phyloP scores from a whole-genome alignment of 1,284 basidiomycete genomes.

The Sparassis latifolia region DNA sequence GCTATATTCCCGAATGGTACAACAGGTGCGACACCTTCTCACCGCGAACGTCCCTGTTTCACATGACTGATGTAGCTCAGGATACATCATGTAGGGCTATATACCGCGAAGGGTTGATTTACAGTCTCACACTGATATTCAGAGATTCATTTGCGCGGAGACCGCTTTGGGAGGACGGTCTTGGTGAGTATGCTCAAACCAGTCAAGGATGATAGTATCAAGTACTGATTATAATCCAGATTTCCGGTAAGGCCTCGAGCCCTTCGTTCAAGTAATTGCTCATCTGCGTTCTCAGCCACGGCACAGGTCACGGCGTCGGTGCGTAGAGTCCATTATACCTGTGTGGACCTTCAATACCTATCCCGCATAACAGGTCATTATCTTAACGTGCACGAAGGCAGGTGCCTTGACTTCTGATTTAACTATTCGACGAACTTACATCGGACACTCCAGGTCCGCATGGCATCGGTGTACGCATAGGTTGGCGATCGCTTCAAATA shows the following conservation, averaged over 20 bases:
- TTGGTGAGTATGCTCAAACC: slow-evolving; percentile 43
- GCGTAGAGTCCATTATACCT: slow-evolving; percentile 6
- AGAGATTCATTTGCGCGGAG: slow-evolving; percentile 85
- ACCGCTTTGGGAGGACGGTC: slow-evolving; percentile 87
- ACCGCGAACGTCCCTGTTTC: no score
- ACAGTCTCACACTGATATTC: neutral
- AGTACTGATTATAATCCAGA: slow-evolving; percentile 14
- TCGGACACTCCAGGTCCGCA: slow-evolving; percentile 54
- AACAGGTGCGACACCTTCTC: slow-evolving; percentile 44
- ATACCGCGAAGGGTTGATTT: neutral
- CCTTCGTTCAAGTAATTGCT: no score
- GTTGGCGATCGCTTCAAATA: slow-evolving; percentile 27
- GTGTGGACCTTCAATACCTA: no score
- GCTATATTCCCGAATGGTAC: slow-evolving; percentile 86
- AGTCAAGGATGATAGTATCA: no score
- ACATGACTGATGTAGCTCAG: slow-evolving; percentile 22
- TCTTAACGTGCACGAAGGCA: slow-evolving; percentile 88
- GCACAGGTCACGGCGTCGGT: slow-evolving; percentile 90
- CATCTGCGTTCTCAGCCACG: slow-evolving; percentile 43
- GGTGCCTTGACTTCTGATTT: neutral
- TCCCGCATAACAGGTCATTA: slow-evolving; percentile 48
- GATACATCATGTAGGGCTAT: slow-evolving; percentile 37
- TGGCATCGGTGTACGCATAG: slow-evolving; percentile 76
- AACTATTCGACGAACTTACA: neutral
- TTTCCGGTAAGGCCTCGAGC: slow-evolving; percentile 22